Base-by-base conservation (phyloP, 495 filamentous ascomycete genomes). In the Podospora comata region DNA sequence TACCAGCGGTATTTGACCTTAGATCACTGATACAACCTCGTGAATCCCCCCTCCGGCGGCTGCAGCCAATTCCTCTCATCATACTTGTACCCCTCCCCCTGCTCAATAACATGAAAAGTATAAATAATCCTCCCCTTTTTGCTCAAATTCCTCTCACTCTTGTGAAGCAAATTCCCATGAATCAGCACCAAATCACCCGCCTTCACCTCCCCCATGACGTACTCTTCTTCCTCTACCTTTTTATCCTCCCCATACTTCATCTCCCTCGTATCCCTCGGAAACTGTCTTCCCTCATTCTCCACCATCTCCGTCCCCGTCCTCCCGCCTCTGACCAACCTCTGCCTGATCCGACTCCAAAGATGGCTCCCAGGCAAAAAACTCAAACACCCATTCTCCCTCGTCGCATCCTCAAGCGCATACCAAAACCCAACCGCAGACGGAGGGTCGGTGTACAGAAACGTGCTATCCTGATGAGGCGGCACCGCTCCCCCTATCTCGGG, bases 81-180 rank as follows among this genome's bases (percentile, higher is more conserved):
- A 78, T 97, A 99, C 54, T 80, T 80, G 13, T 75, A 76, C 55
- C 89, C 85, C 62, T 91, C 68, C 23, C 16, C 89, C 0, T 92
- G 92, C 78, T 98, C 95, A 75, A 98, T 98, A 55, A 97, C 85
- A 82, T 99, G 95, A 73, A 97, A 99, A 0, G 96, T 99, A 79
- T 99, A 99, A 27, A 97, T 97, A 76, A 92, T 96, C 73, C 95
- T 86, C 66, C 93, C 94, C 79, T 89, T 91, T 66, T 81, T 77
- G 73, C 95, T 96, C 44, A 85, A 77, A 72, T 99, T 99, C 85
- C 83, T 91, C 85, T 96, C 92, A 77, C 95, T 97, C 86, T 97
- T 95, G 76, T 99, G 95, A 78, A 99, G 71, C 58, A 98, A 79
- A 82, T 99, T 98, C 19, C 95, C 95, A 83, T 99, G 95, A 71